Base-by-base conservation (phyloP, 2,329 filamentous ascomycete species). In the Penicillium olsonii region DNA sequence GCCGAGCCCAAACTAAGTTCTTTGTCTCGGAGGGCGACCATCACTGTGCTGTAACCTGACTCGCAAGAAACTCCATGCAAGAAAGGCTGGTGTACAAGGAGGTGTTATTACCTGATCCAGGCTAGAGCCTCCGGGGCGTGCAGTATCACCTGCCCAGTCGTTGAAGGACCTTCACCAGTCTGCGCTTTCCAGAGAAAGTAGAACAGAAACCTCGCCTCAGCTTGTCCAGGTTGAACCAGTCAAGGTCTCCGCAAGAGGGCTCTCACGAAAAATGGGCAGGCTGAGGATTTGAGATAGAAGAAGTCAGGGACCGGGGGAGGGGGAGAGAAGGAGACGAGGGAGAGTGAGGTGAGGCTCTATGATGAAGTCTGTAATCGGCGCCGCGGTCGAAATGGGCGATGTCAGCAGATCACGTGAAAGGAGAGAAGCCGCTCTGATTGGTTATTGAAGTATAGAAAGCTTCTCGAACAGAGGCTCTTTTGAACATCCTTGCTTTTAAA, bases 181-280 rank as follows among this genome's bases (percentile, higher is more conserved):
- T 57, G 57, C 44, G 48, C 48, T 60, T 59, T 55, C 50, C 37
- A 39, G 12, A 17, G 51, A 57, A 59, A 53, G 42, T 37, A 29
- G 52, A 54, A 54, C 55, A 64, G 54, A 59, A 49, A 54, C 53
- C 56, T 61, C 54, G 51, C 57, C 60, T 67, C 62, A 53, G 62
- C 62, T 62, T 67, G 63, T 64, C 66, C 61, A 66, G 68, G 57
- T 64, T 64, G 59, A 70, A 70, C 68, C 68, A 69, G 65, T 68
- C 57, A 69, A 71, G 68, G 68, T 68, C 66, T 69, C 68, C 65
- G 64, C 62, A 63, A 69, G 57, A 57, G 45, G 38, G 52, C 55
- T 65, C 60, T 67, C 66, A 67, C 64, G 64, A 60, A 65, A 61
- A 57, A 49, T 48, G 53, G 63, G 64, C 61, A 63, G 58, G 61